Evolutionary conservation across 1,139 yeast genomes (phyloP), one percentile per base, ranked within the genome.

Genomic region (Waltiozyma sp.): DNA sequence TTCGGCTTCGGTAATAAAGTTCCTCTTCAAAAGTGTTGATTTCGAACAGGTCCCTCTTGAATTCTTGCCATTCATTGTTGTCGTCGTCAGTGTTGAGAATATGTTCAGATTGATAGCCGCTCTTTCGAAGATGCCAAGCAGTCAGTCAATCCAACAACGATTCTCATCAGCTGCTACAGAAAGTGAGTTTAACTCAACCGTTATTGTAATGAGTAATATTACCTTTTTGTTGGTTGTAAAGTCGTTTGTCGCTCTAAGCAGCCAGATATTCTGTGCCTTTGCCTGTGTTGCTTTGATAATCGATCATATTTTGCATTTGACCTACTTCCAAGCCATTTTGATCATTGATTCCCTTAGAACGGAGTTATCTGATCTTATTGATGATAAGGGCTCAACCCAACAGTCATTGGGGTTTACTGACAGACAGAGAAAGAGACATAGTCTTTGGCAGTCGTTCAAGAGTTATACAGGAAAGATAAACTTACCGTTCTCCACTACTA

Each of bases 341-440:
- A 70, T 80, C 26, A 72, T 85, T 39, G 95, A 86, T 61, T 63
- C 80, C 40, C 72, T 77, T 39, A 68, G 87, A 44, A 60, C 72
- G 37, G 88, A 81, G 52, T 65, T 81, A 19, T 73, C 74, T 11
- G 86, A 79, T 47, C 58, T 77, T 33, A 53, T 75, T 34, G 59
- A 58, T 19, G 28, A 35, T 4, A 14, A 10, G 8, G 34, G n/a
- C 14, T 14, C 14, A 4, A 6, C 34, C 9, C 11, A 31, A 14
- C 4, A 31, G 4, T 14, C 16, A 18, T n/a, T 31, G 10, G 34
- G 34, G 9, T 31, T 31, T 14, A n/a, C 34, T 10, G 18, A 31
- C 18, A 15, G 18, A n/a, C 16, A n/a, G 34, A 7, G 15, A 14
- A n/a, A 14, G 15, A 31, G 7, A n/a, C 16, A 7, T 6, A 14